A percentile compares a stretch with the other conserved stretches of the same genome.
These are phyloP conservation scores for Passalora sequoiae DNA, from an alignment of 2,329 filamentous ascomycete species.

Conservation along the genomic window DNA sequence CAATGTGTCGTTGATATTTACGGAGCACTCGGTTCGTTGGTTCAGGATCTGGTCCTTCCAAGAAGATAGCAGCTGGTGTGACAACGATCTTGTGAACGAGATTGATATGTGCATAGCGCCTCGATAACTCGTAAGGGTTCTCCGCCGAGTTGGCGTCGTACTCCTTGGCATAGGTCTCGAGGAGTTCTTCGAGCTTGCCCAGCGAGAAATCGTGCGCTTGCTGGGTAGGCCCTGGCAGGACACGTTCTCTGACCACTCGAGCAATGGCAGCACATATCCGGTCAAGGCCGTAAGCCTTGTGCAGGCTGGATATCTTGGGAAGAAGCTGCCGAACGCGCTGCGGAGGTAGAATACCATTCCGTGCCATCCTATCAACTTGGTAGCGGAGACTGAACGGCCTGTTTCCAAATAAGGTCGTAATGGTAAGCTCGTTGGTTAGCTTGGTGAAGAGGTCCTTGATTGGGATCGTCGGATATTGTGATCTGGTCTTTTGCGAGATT, in stretches of 20 bases:
- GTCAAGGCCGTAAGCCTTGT: constrained; percentile 25
- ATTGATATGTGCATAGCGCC: constrained; percentile 32
- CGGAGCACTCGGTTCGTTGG: constrained; percentile 66
- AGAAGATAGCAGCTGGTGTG: constrained; percentile 39
- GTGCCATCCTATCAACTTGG: constrained; percentile 59
- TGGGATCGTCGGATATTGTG: constrained; percentile 12
- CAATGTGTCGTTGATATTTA: constrained; percentile 55
- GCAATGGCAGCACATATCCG: constrained; percentile 46
- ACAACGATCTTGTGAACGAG: constrained; percentile 34
- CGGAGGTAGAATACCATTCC: constrained; percentile 60
- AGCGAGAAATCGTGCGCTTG: constrained; percentile 43
- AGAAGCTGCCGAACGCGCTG: constrained; percentile 47
- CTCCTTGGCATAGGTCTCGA: constrained; percentile 41
- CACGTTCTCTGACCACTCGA: constrained; percentile 42
- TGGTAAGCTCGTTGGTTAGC: constrained; percentile 36
- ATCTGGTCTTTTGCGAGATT: constrained; percentile 23
- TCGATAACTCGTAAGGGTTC: constrained; percentile 31
- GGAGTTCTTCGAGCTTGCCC: constrained; percentile 37
- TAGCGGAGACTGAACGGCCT: constrained; percentile 55
- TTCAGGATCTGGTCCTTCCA: constrained; percentile 52
- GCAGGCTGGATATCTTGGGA: constrained; percentile 37
- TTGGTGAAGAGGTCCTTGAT: constrained; percentile 12
- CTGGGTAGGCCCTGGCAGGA: constrained; percentile 49
- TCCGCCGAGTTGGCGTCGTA: constrained; percentile 25
- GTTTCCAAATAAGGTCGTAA: constrained; percentile 23